Conservation (phyloP, 768 basidiomycete genomes). For the Rhodocollybia butyracea region DNA sequence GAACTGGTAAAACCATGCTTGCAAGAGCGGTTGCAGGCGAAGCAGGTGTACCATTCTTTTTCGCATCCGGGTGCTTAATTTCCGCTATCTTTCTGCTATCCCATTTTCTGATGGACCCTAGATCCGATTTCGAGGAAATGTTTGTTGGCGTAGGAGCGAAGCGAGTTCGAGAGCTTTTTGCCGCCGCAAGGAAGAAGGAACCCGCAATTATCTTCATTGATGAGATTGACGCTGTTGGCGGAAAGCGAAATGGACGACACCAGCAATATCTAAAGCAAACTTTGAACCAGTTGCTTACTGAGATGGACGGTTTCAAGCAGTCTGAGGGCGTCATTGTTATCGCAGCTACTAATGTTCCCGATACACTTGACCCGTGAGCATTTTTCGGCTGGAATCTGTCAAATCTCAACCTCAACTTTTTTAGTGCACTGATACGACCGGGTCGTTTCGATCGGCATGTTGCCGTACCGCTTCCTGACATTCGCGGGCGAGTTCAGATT, state of each 20-base stretch:
- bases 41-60: constrained; percentile 96
- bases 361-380: constrained; percentile 84
- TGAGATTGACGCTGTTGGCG: constrained; percentile 91
- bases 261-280: constrained; percentile 93
- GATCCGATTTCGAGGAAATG: constrained; percentile 97
- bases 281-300: constrained; percentile 92
- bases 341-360: constrained; percentile 96
- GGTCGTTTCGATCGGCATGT: constrained; percentile 95
- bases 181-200: constrained; percentile 89
- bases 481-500: constrained; percentile 92
- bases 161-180: constrained; percentile 92
- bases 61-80: constrained; percentile 76
- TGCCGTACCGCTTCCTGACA: constrained; percentile 91
- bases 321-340: constrained; percentile 94
- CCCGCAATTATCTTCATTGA: constrained; percentile 99
- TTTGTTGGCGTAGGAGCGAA: constrained; percentile 95
- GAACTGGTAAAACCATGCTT: constrained; percentile 98
- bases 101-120: constrained; percentile 24
- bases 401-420: constrained; percentile 9
- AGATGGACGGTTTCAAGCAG: constrained; percentile 96
- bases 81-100: constrained; percentile 1
- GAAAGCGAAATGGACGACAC: constrained; percentile 79
- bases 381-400: constrained; percentile 2
- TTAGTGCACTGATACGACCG: constrained; percentile 89
- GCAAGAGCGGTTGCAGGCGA: constrained; percentile 97